A percentile compares a stretch with the other conserved stretches of the same genome.
Evolutionary conservation across 345 rosid genomes (phyloP).

Genomic region (Mallotus nudiflorus): DNA sequence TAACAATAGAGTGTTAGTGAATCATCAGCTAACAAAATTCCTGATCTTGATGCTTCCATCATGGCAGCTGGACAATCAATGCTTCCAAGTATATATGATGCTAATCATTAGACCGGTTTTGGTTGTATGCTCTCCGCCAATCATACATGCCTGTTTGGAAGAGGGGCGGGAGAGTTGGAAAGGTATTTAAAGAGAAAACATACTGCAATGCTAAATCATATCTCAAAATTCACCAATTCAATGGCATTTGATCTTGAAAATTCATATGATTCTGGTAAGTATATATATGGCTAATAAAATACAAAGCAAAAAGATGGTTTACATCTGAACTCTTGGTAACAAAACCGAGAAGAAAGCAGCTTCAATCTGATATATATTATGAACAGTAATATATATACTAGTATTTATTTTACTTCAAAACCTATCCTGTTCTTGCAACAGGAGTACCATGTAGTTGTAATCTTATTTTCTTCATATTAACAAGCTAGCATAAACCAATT

Average conservation of each 20-base stretch:
- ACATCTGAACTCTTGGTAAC: neutral
- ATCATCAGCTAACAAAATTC: too few relatives aligned
- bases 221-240: neutral
- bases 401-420: neutral
- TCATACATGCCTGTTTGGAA: neutral
- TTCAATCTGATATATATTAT: neutral
- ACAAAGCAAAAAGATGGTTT: neutral
- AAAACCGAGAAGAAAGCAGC: neutral
- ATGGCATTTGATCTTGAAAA: neutral
- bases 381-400: neutral
- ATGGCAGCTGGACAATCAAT: too few relatives aligned
- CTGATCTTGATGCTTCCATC: too few relatives aligned
- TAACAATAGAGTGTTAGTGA: too few relatives aligned
- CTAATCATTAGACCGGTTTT: too few relatives aligned
- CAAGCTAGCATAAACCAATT: neutral
- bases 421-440: neutral
- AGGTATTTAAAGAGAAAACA: neutral
- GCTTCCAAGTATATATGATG: too few relatives aligned
- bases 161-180: too few relatives aligned
- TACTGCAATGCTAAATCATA: neutral
- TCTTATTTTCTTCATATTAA: conserved; percentile 7
- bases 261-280: neutral
- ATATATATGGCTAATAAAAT: neutral
- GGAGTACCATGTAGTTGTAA: neutral
- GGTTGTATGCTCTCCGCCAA: too few relatives aligned